These are phyloP conservation scores for Linderina pennispora DNA, from an alignment of 192 early-diverging fungal genomes.

Conservation along the genomic window DNA sequence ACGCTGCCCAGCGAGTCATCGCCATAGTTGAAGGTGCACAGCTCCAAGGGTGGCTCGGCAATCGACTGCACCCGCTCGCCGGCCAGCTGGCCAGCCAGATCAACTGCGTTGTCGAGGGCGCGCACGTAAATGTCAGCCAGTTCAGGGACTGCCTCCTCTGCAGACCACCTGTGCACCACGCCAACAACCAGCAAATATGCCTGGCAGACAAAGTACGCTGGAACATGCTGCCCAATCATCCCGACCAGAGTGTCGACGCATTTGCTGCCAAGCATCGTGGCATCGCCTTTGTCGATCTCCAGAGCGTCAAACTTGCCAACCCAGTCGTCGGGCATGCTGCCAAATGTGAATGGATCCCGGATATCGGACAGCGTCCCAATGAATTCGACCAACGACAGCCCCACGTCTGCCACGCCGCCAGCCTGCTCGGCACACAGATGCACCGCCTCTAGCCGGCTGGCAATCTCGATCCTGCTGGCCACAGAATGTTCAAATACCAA, in stretches of 20 bases:
- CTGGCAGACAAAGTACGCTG: constrained; percentile 26
- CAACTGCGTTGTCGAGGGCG: background rate
- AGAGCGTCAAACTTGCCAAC: background rate
- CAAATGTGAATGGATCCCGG: constrained; percentile 29
- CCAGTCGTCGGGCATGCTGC: constrained; percentile 8
- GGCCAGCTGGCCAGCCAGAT: background rate
- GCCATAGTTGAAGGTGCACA: constrained; percentile 19
- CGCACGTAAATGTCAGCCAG: constrained; percentile 9
- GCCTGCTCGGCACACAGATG: constrained; percentile 3
- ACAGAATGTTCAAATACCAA: constrained; percentile 8
- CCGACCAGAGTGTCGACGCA: constrained; percentile 1
- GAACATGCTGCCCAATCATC: constrained; percentile 7
- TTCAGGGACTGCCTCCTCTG: background rate
- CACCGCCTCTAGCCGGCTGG: constrained; percentile 2
- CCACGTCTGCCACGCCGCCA: background rate
- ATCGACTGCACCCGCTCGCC: constrained; percentile 5
- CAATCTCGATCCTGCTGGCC: constrained; percentile 1
- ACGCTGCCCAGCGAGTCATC: constrained; percentile 12
- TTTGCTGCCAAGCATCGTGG: background rate
- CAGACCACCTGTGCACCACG: constrained; percentile 1
- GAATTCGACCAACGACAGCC: constrained; percentile 8
- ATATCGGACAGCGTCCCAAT: background rate
- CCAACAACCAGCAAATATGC: constrained; percentile 10
- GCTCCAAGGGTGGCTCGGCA: constrained; percentile 17
- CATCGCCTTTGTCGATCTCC: background rate